Evolutionary conservation across 371 early-diverging fungal genomes (phyloP).

Genomic region (Mucor mucedo): DNA sequence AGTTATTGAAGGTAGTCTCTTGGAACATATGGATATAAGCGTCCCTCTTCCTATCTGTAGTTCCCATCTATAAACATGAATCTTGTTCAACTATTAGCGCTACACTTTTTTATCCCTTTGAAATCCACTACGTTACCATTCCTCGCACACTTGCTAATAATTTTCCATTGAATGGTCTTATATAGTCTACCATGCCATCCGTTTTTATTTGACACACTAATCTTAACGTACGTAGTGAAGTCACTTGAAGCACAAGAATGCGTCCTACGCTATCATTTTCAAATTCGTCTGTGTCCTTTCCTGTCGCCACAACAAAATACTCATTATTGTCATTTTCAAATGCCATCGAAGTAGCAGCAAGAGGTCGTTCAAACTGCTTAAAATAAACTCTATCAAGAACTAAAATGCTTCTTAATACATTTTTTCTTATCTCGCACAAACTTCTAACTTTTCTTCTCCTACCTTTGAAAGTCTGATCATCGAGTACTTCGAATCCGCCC

Average conservation of each 20-base stretch:
- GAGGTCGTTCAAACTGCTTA: slow-evolving; percentile 51
- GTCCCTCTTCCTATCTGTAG: slow-evolving; percentile 35
- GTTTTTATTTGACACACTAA: slow-evolving; percentile 46
- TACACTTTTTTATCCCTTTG: not conserved
- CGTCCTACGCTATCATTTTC: slow-evolving; percentile 61
- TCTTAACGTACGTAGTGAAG: slow-evolving; percentile 46
- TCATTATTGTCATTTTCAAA: slow-evolving; percentile 52
- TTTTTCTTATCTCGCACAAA: not conserved
- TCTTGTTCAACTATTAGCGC: not conserved
- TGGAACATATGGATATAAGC: slow-evolving; percentile 29
- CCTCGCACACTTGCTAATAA: slow-evolving; percentile 62
- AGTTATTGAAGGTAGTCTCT: slow-evolving; percentile 35
- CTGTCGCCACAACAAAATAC: slow-evolving; percentile 68
- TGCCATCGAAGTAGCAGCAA: slow-evolving; percentile 35
- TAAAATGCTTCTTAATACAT: slow-evolving; percentile 9
- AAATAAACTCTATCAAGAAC: slow-evolving; percentile 53
- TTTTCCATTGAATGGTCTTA: slow-evolving; percentile 53
- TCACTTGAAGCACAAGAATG: slow-evolving; percentile 61
- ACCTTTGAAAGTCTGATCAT: slow-evolving; percentile 78
- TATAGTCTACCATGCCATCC: slow-evolving; percentile 58
- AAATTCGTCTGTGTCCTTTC: slow-evolving; percentile 52
- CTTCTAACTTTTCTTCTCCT: slow-evolving; percentile 10
- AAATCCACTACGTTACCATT: slow-evolving; percentile 37
- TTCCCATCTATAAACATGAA: slow-evolving; percentile 43
- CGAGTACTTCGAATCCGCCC: slow-evolving; percentile 66